Base-by-base conservation (phyloP, 192 early-diverging fungal species). In the Chytriomyces confervae region DNA sequence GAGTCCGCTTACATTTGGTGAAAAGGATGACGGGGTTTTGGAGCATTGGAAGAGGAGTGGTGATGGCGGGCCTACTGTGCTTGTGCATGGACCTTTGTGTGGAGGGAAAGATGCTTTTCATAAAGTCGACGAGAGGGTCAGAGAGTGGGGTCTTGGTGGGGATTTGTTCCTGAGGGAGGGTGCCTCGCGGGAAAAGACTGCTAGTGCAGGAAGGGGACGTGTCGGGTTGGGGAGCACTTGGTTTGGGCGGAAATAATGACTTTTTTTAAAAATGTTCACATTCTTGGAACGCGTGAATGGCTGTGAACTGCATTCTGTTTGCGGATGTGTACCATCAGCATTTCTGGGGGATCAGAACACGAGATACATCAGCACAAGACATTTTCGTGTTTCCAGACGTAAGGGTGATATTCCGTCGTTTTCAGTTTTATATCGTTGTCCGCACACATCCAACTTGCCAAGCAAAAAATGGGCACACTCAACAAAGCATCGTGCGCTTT, bases 61-160 rank as follows among this genome's bases (percentile, higher is more conserved):
- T 23, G 72, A 77, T 50, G 82, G 84, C 0, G 53, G 73, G 48
- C 77, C 82, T 5, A 82, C 84, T 0, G 82, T 83, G 7, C 47
- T 86, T 18, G 79, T 83, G 0, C 80, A 86, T 66, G 84, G 84
- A 13, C 84, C 84, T 0, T 43, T 85, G 61, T 76, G 74, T 29
- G 78, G 69, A 9, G 72, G 50, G 43, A 47, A 9, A 8, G 72
- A 66, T 75, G 78, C 78, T 5, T 62, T 79, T 29, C 50, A 45
- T 50, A 50, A n/a, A 27, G 44, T 79, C 5, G 70, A 66, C 13
- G 72, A 66, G 53, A 36, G 71, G 13, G 62, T 79, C 29, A 64
- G 72, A 36, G 78, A 79, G 43, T 79, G 78, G 78, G 78, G 78
- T 0, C 62, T 79, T 24, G 74, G 74, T 18, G 74, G 74, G 23